phyloP scores from a whole-genome alignment of 2,329 filamentous ascomycete species.

The Venturia aucupariae region DNA sequence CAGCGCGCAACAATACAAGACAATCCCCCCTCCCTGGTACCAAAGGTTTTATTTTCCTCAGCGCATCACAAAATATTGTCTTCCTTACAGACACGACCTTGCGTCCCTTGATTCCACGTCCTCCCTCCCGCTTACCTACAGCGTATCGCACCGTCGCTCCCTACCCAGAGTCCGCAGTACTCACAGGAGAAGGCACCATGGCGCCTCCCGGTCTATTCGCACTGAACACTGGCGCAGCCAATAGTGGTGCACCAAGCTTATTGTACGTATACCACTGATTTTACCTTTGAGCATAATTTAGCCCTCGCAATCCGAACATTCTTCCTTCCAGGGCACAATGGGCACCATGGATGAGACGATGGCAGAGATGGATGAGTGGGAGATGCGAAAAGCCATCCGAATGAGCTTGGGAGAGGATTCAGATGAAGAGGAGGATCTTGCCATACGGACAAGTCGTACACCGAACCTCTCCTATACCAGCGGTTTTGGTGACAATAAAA shows the following conservation, averaged over 20 bases:
- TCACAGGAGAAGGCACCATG: constrained; percentile 35
- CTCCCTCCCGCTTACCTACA: neutral
- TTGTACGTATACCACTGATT: constrained; percentile 31
- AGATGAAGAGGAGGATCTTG: neutral
- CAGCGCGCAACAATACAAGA: neutral
- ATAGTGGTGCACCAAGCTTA: constrained; percentile 24
- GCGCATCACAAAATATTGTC: neutral
- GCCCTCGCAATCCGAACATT: neutral
- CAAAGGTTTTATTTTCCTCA: neutral
- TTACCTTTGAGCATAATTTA: neutral
- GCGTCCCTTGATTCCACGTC: neutral
- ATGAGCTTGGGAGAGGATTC: neutral
- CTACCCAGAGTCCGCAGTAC: constrained; percentile 7
- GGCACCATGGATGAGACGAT: neutral
- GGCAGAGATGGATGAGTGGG: neutral
- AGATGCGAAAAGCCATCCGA: neutral
- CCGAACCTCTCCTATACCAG: neutral
- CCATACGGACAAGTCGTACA: neutral
- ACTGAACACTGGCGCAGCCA: constrained; percentile 40
- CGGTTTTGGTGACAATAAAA: neutral
- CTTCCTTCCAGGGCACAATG: neutral
- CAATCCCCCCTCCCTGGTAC: neutral
- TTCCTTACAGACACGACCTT: too few species aligned
- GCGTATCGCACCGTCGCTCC: neutral
- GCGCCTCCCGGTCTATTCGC: constrained; percentile 35